Evolutionary conservation across 148 eudicot genomes (phyloP), one percentile per base, ranked within the genome.

Genomic region (Rhododendron simsii): DNA sequence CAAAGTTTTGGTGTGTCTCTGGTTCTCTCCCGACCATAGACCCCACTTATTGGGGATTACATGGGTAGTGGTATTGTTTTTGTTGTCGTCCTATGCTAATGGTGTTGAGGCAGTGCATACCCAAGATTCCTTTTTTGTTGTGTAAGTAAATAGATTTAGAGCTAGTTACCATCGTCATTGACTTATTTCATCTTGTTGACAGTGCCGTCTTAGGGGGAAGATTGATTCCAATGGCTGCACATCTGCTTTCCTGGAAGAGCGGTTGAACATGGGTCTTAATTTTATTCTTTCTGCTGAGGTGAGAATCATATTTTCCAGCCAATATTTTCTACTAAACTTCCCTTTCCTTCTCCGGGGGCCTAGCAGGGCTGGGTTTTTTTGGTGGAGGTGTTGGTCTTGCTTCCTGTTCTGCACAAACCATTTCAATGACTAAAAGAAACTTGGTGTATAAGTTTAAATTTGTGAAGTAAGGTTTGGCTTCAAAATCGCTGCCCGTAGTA

Each of bases 271-370:
- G 96, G 99, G 98, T 89, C 94, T 96, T 53, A 93, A 90, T 81
- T 93, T 96, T 87, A 87, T 96, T 90, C 94, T 96, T 78, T 96
- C 98, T 51, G 98, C 95, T 2, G 99, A 96, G 99, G 99, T 95
- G 85, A 90, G 91, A 79, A 50, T 63, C 57, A n/a, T 14, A 80
- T 80, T 26, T 84, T 18, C 28, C 80, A 4, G 7, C 61, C 39
- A 3, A 21, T n/a, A 71, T 47, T 53, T 50, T 84, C 67, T 21
- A 14, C 33, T 77, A 12, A 77, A 63, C 45, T 44, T 75, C 51
- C 39, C 28, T 78, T 41, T 30, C 15, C 30, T 30, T 47, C 16
- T 1, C n/a, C 1, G 41, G 48, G 33, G 61, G 39, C 45, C 65
- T 59, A 63, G 21, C 47, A 23, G 55, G 37, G 48, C 16, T 44